Base-by-base conservation (phyloP, 305 asterid species). In the Rubia peregrina region DNA sequence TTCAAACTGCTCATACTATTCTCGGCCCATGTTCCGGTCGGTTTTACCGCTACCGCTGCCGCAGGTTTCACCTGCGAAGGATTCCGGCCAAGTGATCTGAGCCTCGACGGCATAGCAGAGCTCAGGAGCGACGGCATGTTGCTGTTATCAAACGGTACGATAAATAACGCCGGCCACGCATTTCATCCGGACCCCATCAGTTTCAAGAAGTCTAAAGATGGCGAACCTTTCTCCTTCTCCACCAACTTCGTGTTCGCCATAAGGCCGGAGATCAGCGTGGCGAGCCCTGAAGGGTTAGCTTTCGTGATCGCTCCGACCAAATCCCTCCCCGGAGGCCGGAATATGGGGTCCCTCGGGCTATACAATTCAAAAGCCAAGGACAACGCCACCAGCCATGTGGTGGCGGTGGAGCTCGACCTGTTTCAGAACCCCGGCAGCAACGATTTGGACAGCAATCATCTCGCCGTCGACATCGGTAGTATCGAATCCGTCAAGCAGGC, bases 231-330 rank as follows among this genome's bases (percentile, higher is more conserved):
- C 49, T 64, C 68, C 44, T 64, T 64, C 68, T 64, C 68, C 68
- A 64, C 68, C 26, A 41, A 43, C 22, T 64, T 64, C 43, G 68
- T 64, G 17, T 64, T 64, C 17, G 68, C 68, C 17, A 64, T 64
- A 0, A 64, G 68, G 68, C 38, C 68, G 12, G 49, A 14, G 43
- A 19, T 64, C 68, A 40, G 30, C 22, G 26, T 5, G 11, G 68
- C 38, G 16, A 64, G 68, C 49, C 49, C 68, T 0, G 68, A 64
- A n/a, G 68, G 68, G 44, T 19, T 64, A 36, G 68, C 49, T 38
- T 64, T 64, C 51, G 43, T 64, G 6, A 64, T 64, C 43, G 13
- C 68, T 21, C 68, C 68, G 16, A 38, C 68, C 13, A 64, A 38
- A 38, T 10, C 21, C 49, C 68, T 64, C 22, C 68, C 68, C 19